Conservation (phyloP, 164 flowering plant genomes). For the Tetrastigma voinierianum region DNA sequence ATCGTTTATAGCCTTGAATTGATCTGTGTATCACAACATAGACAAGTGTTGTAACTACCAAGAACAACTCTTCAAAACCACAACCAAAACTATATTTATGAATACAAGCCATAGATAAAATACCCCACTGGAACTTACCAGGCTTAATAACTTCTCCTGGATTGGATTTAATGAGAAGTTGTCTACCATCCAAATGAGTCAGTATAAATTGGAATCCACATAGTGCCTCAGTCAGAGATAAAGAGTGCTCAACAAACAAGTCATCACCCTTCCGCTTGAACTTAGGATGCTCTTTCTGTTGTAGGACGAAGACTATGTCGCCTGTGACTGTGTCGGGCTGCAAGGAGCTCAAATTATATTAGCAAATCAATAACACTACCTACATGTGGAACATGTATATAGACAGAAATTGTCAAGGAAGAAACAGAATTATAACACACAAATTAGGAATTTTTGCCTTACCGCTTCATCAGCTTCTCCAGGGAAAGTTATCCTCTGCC, state of each 20-base stretch:
- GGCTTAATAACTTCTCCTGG: conserved; percentile 74
- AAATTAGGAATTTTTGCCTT: neutral
- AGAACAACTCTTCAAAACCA: no score
- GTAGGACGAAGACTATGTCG: conserved; percentile 64
- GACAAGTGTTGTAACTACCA: no score
- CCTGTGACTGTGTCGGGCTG: conserved; percentile 73
- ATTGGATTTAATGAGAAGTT: conserved; percentile 60
- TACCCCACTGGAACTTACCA: conserved; percentile 32
- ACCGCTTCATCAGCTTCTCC: conserved; percentile 68
- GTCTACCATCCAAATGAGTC: conserved; percentile 59
- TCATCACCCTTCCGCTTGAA: conserved; percentile 70
- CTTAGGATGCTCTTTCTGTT: conserved; percentile 71
- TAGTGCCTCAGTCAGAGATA: conserved; percentile 55
- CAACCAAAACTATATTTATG: no score
- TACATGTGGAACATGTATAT: neutral
- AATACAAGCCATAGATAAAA: no score
- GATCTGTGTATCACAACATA: conserved; percentile 26
- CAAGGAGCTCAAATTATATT: conserved; percentile 7
- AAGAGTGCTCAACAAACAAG: conserved; percentile 50
- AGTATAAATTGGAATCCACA: conserved; percentile 63
- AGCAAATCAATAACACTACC: neutral
- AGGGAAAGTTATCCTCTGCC: conserved; percentile 55
- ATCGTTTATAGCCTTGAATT: conserved; percentile 64
- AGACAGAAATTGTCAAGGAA: neutral
- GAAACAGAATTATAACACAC: no score